Evolutionary conservation across 805 yeast genomes (phyloP).

Genomic region (Lipomyces orientalis): DNA sequence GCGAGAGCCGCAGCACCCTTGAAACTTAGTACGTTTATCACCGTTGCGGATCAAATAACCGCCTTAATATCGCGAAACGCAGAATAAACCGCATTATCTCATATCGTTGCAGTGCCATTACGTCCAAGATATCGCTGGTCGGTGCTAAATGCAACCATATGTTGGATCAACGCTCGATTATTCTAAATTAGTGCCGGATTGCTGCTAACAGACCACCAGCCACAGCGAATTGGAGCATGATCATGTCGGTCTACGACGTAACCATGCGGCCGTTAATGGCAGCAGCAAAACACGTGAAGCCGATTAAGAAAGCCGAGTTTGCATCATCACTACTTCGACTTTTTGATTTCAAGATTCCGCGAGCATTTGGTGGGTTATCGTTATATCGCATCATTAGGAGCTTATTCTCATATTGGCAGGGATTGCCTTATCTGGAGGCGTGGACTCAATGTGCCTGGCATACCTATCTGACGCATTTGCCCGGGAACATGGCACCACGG

Average conservation of each 20-base stretch:
- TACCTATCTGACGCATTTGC: constrained; percentile 54
- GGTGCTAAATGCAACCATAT: not conserved
- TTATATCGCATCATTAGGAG: not conserved
- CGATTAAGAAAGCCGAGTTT: constrained; percentile 16
- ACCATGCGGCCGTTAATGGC: constrained; percentile 22
- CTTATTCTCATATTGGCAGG: constrained; percentile 1
- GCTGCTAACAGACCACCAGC: not conserved
- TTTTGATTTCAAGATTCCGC: constrained; percentile 13
- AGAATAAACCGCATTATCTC: no score
- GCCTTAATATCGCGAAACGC: no score
- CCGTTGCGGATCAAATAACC: no score
- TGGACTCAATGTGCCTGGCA: constrained; percentile 75
- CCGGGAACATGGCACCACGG: constrained; percentile 36
- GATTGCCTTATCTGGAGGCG: constrained; percentile 80
- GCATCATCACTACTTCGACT: constrained; percentile 14
- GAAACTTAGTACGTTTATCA: no score
- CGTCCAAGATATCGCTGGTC: not conserved
- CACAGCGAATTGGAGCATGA: not conserved
- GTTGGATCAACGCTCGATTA: not conserved
- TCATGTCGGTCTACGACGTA: constrained; percentile 9
- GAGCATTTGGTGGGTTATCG: constrained; percentile 15
- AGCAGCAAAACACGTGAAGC: constrained; percentile 13
- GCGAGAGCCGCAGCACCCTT: no score
- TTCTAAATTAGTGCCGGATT: not conserved
- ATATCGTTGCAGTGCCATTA: no score